Evolutionary conservation across 2,329 filamentous ascomycete genomes (phyloP), one percentile per base, ranked within the genome.

Genomic region (Coccinonectria pachysandricola): DNA sequence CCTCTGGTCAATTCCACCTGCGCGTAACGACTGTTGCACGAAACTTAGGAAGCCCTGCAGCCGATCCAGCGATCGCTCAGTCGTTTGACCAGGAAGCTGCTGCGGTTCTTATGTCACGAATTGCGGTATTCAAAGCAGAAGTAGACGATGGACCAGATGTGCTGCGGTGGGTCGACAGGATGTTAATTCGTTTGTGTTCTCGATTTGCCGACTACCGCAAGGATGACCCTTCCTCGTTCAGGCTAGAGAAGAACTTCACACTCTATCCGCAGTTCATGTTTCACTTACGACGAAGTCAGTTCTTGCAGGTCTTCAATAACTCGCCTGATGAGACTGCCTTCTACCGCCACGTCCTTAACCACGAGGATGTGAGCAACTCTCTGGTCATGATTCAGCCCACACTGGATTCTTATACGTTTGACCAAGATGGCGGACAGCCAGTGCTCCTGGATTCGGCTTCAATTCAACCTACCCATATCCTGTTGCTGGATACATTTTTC

Each of bases 251-350:
- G 74, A 98, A 98, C 65, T 98, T 98, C 52, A 96, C 88, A 0
- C 70, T 98, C 10, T 98, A 98, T 51, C 91, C 91, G 14, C 91
- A 98, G 54, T 98, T 98, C 62, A 98, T 98, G 91, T 98, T 98
- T 68, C 91, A 98, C 56, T 71, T 98, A 35, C 81, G 91, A 45
- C 76, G 91, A 57, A 94, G 86, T 58, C 91, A 96, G 57, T 98
- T 98, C 65, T 60, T 98, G 39, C 91, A 98, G 52, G 87, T 98
- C 31, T 98, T 98, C 72, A 98, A 98, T 66, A 98, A 96, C 57
- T 96, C 88, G 0, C 91, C 91, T 6, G 91, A 98, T 46, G 91
- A 98, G 59, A 98, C 91, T 13, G 91, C 91, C n/a, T 98, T 98
- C 59, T 94, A 96, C 54, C 75, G 91, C 35, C 91, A 98, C 51